A percentile compares a stretch with the other conserved stretches of the same genome.
Conservation (phyloP, 1,284 basidiomycete genomes). For the Sphaerobolus stellatus region DNA sequence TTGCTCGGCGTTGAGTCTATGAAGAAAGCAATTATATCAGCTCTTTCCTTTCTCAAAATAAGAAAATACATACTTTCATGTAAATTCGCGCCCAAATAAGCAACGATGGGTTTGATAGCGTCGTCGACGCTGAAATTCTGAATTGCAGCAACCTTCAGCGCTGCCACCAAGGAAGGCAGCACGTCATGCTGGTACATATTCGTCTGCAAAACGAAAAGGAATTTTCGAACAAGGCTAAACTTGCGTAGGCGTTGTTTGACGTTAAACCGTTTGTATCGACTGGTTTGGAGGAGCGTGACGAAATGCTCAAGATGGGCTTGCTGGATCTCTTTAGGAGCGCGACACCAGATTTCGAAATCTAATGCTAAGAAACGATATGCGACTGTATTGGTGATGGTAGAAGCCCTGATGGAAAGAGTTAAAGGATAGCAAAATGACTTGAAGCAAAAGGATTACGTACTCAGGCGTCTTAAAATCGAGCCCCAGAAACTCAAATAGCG, state of each 20-base stretch:
- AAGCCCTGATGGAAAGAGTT: slow-evolving; percentile 49
- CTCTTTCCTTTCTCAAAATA: slow-evolving; percentile 17
- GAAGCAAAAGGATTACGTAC: slow-evolving; percentile 42
- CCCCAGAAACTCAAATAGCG: slow-evolving; percentile 81
- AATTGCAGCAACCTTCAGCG: slow-evolving; percentile 56
- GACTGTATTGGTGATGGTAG: slow-evolving; percentile 78
- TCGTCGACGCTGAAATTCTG: slow-evolving; percentile 68
- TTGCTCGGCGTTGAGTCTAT: not conserved
- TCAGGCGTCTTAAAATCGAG: slow-evolving; percentile 79
- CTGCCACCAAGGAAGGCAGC: slow-evolving; percentile 55
- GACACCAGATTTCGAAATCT: slow-evolving; percentile 90
- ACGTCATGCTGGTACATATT: slow-evolving; percentile 66
- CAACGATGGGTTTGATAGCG: slow-evolving; percentile 80
- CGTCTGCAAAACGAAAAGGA: slow-evolving; percentile 80
- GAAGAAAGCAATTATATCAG: slow-evolving; percentile 9
- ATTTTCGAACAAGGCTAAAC: slow-evolving; percentile 68
- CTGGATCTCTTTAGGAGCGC: slow-evolving; percentile 67
- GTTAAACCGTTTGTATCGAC: slow-evolving; percentile 75
- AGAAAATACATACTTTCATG: slow-evolving; percentile 56
- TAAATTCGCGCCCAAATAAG: slow-evolving; percentile 83
- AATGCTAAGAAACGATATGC: slow-evolving; percentile 84
- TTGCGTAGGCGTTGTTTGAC: slow-evolving; percentile 66
- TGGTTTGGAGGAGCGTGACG: slow-evolving; percentile 65
- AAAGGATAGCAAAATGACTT: slow-evolving; percentile 6
- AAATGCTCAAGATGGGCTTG: slow-evolving; percentile 81